Conservation (phyloP, 176 grass and related monocot species). For the Melocanna baccifera region DNA sequence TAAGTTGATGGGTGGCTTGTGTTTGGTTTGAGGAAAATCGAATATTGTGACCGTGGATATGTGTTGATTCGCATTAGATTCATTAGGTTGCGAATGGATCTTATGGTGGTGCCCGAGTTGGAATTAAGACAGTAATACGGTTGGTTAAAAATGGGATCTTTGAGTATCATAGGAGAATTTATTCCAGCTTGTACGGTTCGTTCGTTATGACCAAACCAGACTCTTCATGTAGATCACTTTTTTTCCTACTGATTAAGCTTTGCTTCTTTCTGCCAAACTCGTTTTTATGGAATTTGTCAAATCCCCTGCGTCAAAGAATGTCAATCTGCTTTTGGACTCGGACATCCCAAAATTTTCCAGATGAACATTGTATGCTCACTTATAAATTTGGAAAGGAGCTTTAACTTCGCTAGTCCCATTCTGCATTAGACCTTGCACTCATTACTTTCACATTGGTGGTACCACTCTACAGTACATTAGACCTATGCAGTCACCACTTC, state of each 20-base stretch:
- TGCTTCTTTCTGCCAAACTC: neutral
- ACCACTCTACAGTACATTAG: neutral
- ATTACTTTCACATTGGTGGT: constrained; percentile 17
- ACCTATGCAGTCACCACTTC: constrained; percentile 13
- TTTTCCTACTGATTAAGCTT: neutral
- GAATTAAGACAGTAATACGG: constrained; percentile 5
- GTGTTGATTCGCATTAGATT: constrained; percentile 3
- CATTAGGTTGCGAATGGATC: constrained; percentile 5
- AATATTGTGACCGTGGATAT: neutral
- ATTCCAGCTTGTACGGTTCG: neutral
- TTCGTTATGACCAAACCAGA: neutral
- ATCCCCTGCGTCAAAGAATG: neutral
- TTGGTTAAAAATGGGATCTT: neutral
- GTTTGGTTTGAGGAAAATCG: neutral
- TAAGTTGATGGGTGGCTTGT: neutral
- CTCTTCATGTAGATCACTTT: neutral
- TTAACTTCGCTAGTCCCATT: neutral
- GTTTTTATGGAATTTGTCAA: neutral
- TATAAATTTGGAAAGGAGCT: neutral
- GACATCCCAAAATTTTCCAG: neutral
- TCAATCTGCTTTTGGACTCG: constrained; percentile 1
- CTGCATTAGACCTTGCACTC: neutral
- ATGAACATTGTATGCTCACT: neutral
- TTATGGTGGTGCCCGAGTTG: neutral
- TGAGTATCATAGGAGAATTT: neutral